Conservation (phyloP, 495 filamentous ascomycete genomes). For the Penicillium atrosanguineum region DNA sequence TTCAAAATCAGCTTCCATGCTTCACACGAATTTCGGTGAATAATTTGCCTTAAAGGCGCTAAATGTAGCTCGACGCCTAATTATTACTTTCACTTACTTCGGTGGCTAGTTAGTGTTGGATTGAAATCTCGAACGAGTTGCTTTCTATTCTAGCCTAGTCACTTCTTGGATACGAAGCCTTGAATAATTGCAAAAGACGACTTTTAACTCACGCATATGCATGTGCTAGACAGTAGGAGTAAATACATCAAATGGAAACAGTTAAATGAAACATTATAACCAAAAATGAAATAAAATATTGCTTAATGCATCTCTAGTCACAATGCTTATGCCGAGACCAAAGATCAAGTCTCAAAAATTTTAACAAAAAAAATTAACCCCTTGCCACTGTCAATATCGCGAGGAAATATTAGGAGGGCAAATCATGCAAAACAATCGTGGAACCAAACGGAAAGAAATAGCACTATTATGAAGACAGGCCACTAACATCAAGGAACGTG, state of each 20-base stretch:
- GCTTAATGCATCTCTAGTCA: conserved; percentile 13
- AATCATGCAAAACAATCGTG: not conserved
- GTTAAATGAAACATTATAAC: not conserved
- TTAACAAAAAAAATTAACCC: not conserved
- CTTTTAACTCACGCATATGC: not conserved
- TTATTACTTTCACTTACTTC: no score
- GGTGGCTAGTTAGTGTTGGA: no score
- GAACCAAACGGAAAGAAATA: conserved; percentile 5
- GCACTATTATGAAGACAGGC: conserved; percentile 24
- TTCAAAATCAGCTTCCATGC: no score
- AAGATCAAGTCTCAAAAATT: not conserved
- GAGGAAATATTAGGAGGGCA: conserved; percentile 11
- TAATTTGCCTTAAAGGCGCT: no score
- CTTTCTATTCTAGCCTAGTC: no score
- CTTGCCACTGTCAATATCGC: not conserved
- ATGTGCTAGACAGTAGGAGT: not conserved
- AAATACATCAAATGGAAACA: conserved; percentile 2
- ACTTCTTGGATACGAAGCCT: not conserved
- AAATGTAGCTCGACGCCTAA: no score
- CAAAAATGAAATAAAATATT: conserved; percentile 2
- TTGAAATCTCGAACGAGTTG: no score
- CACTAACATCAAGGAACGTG: conserved; percentile 54
- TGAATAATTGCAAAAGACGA: not conserved
- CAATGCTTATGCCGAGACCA: conserved; percentile 7
- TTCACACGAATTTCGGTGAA: no score